A percentile compares a stretch with the other conserved stretches of the same genome.
Conservation (phyloP, 257 asterid species). For the Salvia rosmarinus region DNA sequence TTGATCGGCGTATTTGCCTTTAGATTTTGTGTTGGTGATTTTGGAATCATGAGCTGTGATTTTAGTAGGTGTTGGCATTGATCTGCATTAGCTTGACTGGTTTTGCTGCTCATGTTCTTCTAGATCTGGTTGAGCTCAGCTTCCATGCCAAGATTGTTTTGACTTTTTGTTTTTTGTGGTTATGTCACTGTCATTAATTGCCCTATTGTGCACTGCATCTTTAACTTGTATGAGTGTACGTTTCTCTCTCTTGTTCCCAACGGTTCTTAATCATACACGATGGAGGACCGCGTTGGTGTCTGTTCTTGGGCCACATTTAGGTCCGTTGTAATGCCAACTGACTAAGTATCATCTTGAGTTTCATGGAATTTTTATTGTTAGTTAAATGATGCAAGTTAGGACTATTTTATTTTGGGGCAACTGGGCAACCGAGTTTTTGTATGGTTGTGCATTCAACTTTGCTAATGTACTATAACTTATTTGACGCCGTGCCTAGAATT, state of each 20-base stretch:
- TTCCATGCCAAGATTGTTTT: constrained; percentile 30
- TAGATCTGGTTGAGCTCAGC: constrained; percentile 40
- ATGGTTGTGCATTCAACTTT: constrained; percentile 14
- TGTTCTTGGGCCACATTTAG: constrained; percentile 26
- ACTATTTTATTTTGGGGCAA: neutral
- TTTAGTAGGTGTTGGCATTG: constrained; percentile 23
- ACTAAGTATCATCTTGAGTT: constrained; percentile 7
- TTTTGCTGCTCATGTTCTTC: constrained; percentile 34
- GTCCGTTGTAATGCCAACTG: constrained; percentile 11
- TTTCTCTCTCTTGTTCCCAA: constrained; percentile 21
- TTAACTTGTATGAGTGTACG: constrained; percentile 32
- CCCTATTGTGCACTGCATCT: constrained; percentile 33
- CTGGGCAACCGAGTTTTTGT: neutral
- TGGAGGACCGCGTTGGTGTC: constrained; percentile 29
- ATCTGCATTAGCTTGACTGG: constrained; percentile 33
- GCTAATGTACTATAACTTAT: neutral
- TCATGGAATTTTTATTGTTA: neutral
- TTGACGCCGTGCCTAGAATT: constrained; percentile 10
- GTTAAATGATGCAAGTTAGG: constrained; percentile 5
- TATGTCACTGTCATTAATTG: constrained; percentile 38
- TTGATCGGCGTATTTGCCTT: constrained; percentile 28
- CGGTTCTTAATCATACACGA: constrained; percentile 31
- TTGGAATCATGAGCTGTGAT: constrained; percentile 33
- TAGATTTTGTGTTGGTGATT: neutral
- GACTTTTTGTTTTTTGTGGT: constrained; percentile 41